Percentiles rank a stretch among this genome's conserved stretches.
Conservation (phyloP, 75 land plant genomes). For the Sequoia sempervirens region DNA sequence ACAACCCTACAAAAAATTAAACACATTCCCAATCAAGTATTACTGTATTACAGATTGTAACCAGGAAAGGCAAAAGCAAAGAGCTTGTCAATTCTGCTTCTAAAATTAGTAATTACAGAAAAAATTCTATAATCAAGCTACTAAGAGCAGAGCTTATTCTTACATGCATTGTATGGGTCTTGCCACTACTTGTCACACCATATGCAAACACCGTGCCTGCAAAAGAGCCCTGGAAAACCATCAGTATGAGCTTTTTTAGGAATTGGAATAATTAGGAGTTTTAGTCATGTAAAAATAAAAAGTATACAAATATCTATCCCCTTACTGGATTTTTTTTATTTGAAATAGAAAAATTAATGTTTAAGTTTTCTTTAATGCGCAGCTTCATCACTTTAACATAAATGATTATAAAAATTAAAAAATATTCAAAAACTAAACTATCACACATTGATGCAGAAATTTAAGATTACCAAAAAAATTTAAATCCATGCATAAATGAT, state of each 20-base stretch:
- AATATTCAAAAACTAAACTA: background rate
- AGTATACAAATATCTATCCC: background rate
- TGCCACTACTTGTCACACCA: constrained; percentile 61
- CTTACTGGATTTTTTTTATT: background rate
- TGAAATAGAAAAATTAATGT: background rate
- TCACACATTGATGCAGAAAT: background rate
- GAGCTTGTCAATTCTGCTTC: background rate
- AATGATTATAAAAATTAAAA: background rate
- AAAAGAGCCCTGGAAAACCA: constrained; percentile 16
- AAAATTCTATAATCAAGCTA: background rate
- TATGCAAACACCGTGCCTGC: constrained; percentile 56
- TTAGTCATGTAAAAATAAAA: background rate
- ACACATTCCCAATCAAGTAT: background rate
- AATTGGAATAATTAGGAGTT: background rate
- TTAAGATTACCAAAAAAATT: background rate
- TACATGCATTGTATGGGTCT: constrained; percentile 62
- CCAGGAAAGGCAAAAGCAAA: background rate
- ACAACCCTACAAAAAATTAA: background rate
- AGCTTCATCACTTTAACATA: background rate
- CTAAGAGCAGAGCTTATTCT: constrained; percentile 11
- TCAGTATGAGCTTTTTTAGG: background rate
- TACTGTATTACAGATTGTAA: background rate
- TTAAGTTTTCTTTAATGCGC: background rate
- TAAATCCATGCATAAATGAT: background rate
- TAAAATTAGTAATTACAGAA: background rate